phyloP scores from a whole-genome alignment of 352 stramenopile species.

The Phytopythium chamaehyphon region DNA sequence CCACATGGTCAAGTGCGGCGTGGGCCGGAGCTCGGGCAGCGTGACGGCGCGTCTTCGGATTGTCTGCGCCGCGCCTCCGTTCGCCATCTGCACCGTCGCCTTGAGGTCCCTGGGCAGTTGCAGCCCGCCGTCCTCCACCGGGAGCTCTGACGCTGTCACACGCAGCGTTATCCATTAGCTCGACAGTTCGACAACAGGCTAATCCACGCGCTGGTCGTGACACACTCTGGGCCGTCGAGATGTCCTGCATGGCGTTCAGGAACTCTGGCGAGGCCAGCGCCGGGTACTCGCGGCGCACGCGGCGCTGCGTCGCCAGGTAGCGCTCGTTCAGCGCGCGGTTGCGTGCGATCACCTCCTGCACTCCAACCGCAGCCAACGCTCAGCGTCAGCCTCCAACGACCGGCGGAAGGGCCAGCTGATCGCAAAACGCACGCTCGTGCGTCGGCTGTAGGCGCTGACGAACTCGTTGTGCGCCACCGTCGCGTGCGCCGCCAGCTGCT shows the following conservation, averaged over 20 bases:
- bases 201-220: background rate
- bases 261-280: constrained; percentile 15
- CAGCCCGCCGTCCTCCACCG: constrained; percentile 11
- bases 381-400: too few relatives aligned
- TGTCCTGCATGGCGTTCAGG: constrained; percentile 39
- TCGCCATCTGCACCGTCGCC: constrained; percentile 20
- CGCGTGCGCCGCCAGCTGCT: constrained; percentile 69
- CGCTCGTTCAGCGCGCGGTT: constrained; percentile 46
- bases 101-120: constrained; percentile 18
- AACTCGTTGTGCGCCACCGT: constrained; percentile 68
- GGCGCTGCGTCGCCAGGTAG: constrained; percentile 22
- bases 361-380: too few relatives aligned
- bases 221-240: constrained; percentile 45
- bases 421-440: constrained; percentile 52
- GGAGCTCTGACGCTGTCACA: constrained; percentile 39
- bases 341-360: constrained; percentile 50
- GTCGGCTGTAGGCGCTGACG: constrained; percentile 49
- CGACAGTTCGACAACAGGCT: too few relatives aligned
- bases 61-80: constrained; percentile 13
- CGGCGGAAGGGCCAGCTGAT: too few relatives aligned
- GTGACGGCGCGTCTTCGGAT: constrained; percentile 32
- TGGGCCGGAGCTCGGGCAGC: constrained; percentile 43
- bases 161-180: constrained; percentile 1
- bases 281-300: constrained; percentile 22
- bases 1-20: constrained; percentile 70